A percentile compares a stretch with the other conserved stretches of the same genome.
These are phyloP conservation scores for Fusarium begoniae DNA, from an alignment of 2,329 filamentous ascomycete genomes.

Conservation along the genomic window DNA sequence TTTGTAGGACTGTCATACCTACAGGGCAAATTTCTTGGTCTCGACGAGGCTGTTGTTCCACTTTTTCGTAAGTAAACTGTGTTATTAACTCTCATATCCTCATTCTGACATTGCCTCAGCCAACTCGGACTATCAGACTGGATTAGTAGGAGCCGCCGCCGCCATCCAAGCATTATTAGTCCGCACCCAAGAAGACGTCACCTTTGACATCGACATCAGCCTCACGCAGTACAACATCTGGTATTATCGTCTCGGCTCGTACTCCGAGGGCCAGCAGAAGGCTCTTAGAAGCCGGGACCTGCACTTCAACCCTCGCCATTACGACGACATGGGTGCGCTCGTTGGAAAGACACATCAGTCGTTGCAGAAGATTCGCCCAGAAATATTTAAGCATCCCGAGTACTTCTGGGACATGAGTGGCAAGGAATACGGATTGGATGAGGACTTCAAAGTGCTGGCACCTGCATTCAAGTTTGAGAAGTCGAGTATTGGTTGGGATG, in stretches of 20 bases:
- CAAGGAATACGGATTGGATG: background rate
- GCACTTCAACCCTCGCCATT: background rate
- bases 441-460: background rate
- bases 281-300: background rate
- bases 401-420: slow-evolving; percentile 1
- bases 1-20: background rate
- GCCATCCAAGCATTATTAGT: background rate
- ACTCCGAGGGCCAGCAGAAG: background rate
- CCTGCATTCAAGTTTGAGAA: background rate
- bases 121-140: background rate
- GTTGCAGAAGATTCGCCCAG: background rate
- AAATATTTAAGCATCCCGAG: background rate
- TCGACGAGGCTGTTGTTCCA: background rate
- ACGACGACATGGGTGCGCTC: background rate
- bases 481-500: background rate
- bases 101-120: background rate
- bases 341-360: background rate
- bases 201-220: background rate
- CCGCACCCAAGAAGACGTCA: background rate
- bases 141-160: background rate
- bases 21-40: background rate
- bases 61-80: background rate
- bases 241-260: background rate
- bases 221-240: background rate
- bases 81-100: too few species aligned